Evolutionary conservation across 176 grass and related monocot genomes (phyloP).

Genomic region (Eleusine coracana): DNA sequence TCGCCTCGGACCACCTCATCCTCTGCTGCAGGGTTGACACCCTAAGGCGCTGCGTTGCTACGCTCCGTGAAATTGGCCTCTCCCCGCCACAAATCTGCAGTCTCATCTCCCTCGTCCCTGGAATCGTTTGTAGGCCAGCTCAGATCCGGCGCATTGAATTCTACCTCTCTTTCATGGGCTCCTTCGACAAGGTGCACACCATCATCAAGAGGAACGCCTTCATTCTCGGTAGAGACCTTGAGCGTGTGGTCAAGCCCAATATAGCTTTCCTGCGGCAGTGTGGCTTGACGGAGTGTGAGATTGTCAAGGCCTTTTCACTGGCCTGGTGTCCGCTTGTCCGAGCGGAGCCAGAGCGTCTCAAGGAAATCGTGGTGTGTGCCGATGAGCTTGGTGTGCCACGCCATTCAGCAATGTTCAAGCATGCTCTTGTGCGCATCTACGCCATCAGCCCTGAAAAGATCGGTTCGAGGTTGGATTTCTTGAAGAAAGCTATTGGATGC

Average conservation of each 20-base stretch:
- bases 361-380: not conserved
- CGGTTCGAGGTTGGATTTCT: not conserved
- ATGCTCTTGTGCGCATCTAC: not conserved
- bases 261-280: not conserved
- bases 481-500: slow-evolving; percentile 51
- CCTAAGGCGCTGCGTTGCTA: not conserved
- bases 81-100: not conserved
- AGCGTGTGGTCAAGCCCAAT: not conserved
- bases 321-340: not conserved
- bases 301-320: not conserved
- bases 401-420: not conserved
- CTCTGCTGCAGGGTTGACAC: not conserved
- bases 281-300: not conserved
- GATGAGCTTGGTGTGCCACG: not conserved
- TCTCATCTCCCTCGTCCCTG: not conserved
- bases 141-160: not conserved
- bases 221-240: not conserved
- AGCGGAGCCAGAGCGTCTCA: not conserved
- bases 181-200: not conserved
- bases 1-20: not conserved
- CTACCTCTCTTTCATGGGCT: slow-evolving; percentile 2
- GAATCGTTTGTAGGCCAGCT: not conserved
- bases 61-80: slow-evolving; percentile 15
- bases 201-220: not conserved
- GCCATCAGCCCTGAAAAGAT: not conserved